Percentiles rank a stretch among this genome's conserved stretches.
Conservation (phyloP, 495 filamentous ascomycete species). For the Daldinia vernicosa region DNA sequence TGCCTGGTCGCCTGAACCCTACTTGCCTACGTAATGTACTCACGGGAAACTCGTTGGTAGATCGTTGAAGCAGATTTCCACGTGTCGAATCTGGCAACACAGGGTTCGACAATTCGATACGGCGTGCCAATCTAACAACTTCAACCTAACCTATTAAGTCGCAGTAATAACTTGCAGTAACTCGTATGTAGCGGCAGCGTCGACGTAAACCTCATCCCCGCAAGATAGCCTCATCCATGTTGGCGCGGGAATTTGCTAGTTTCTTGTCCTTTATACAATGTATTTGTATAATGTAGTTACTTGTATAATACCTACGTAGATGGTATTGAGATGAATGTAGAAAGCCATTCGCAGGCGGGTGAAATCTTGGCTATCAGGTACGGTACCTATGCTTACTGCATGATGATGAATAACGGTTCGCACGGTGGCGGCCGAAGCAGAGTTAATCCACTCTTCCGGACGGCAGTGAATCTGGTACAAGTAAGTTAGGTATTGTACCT, state of each 20-base stretch:
- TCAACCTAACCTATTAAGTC: background rate
- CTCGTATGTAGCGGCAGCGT: background rate
- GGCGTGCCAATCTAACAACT: conserved; percentile 4
- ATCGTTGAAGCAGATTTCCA: conserved; percentile 26
- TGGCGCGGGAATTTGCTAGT: conserved; percentile 1
- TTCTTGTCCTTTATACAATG: conserved; percentile 1
- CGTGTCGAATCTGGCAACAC: conserved; percentile 16
- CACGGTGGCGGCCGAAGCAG: conserved; percentile 14
- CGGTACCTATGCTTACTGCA: conserved; percentile 9
- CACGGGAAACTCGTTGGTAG: background rate
- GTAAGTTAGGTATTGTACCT: too few species aligned
- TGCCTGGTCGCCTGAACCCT: background rate
- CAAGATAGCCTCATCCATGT: background rate
- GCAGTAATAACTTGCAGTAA: background rate
- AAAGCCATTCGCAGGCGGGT: background rate
- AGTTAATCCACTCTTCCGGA: background rate
- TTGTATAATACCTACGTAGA: background rate
- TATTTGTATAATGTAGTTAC: background rate
- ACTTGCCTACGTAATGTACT: conserved; percentile 1
- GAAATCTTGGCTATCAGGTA: conserved; percentile 1
- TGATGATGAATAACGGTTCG: conserved; percentile 33
- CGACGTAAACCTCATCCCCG: conserved; percentile 1
- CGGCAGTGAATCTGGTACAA: background rate
- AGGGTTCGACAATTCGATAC: background rate
- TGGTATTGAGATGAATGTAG: background rate